Percentiles rank a stretch among this genome's conserved stretches.
Evolutionary conservation across 163 green algal genomes (phyloP).

Genomic region (Prototheca stagnorum): DNA sequence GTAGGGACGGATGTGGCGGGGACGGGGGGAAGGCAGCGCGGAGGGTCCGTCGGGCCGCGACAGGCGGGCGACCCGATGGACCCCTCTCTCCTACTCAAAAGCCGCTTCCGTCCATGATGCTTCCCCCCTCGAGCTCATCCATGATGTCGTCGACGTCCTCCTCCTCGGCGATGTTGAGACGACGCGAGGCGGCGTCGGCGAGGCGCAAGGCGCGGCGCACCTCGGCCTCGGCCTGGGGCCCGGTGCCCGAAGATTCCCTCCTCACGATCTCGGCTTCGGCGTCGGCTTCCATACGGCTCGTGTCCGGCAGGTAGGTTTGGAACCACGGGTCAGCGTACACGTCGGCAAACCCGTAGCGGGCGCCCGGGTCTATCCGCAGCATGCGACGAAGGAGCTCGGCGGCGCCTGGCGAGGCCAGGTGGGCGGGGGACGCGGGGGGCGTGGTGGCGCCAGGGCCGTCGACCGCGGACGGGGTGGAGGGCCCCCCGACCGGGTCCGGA

Average conservation of each 20-base stretch:
- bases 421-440: neutral
- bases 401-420: slow-evolving; percentile 8
- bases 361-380: slow-evolving; percentile 7
- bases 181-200: no score
- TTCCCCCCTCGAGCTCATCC: slow-evolving; percentile 8
- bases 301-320: slow-evolving; percentile 19
- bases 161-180: no score
- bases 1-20: no score
- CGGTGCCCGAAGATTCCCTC: no score
- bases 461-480: no score
- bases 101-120: no score
- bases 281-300: slow-evolving; percentile 11
- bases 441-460: no score
- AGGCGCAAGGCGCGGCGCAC: neutral
- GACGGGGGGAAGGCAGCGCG: no score
- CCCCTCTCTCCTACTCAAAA: no score
- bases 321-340: slow-evolving; percentile 26
- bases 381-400: slow-evolving; percentile 16
- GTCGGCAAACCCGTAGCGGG: slow-evolving; percentile 7
- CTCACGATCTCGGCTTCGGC: slow-evolving; percentile 1
- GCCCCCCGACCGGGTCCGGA: no score
- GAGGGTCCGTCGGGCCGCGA: no score
- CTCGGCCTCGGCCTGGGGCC: slow-evolving; percentile 6
- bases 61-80: no score
- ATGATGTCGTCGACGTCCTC: slow-evolving; percentile 15